Conservation (phyloP, 768 basidiomycete species). For the Russula emetica region DNA sequence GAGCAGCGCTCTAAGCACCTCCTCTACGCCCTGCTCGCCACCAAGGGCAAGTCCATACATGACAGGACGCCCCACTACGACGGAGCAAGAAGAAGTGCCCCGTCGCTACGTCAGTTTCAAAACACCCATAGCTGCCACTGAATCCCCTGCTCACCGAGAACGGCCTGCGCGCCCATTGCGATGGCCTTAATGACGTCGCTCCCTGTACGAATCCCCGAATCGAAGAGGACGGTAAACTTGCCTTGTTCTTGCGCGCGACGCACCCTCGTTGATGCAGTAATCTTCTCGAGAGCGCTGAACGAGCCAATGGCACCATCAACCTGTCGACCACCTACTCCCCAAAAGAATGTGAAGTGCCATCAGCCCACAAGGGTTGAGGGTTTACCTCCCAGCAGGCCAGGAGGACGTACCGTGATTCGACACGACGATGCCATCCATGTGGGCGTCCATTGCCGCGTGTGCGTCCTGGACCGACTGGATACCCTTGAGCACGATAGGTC, state of each 20-base stretch:
- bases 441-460: background rate
- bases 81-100: background rate
- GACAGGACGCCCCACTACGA: slow-evolving; percentile 65
- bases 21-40: slow-evolving; percentile 71
- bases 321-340: slow-evolving; percentile 60
- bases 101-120: background rate
- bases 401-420: background rate
- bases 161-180: slow-evolving; percentile 79
- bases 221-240: slow-evolving; percentile 65
- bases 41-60: slow-evolving; percentile 67
- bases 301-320: slow-evolving; percentile 76
- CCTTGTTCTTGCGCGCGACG: slow-evolving; percentile 54
- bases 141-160: slow-evolving; percentile 52
- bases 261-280: slow-evolving; percentile 59
- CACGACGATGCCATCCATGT: background rate
- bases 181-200: slow-evolving; percentile 82
- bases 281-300: slow-evolving; percentile 62
- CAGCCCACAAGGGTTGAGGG: background rate
- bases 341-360: background rate
- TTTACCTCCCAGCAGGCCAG: background rate
- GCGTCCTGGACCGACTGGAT: background rate
- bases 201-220: slow-evolving; percentile 79
- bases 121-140: background rate
- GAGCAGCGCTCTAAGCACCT: slow-evolving; percentile 62
- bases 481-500: background rate